These are phyloP conservation scores for Caryocar brasiliense DNA, from an alignment of 441 rosid species.

Conservation along the genomic window DNA sequence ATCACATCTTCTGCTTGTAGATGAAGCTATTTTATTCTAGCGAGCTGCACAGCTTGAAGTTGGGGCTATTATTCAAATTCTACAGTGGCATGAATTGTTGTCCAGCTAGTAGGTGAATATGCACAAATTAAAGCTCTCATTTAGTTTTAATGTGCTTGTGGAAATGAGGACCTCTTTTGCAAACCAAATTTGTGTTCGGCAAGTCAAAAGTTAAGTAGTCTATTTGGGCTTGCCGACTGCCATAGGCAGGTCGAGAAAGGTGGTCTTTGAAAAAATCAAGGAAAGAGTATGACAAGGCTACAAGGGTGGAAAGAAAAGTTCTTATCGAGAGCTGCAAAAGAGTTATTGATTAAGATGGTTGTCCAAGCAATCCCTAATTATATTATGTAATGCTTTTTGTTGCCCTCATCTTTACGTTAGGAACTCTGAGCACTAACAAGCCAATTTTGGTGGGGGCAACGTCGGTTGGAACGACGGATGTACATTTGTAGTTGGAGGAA, in stretches of 20 bases:
- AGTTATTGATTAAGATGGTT: neutral
- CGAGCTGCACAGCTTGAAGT: neutral
- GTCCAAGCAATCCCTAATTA: neutral
- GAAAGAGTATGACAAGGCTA: neutral
- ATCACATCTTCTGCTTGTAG: neutral
- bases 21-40: neutral
- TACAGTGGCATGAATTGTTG: neutral
- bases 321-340: neutral
- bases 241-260: neutral
- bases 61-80: neutral
- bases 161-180: too few relatives aligned
- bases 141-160: too few relatives aligned
- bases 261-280: neutral
- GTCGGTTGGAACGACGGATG: too few relatives aligned
- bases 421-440: too few relatives aligned
- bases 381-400: neutral
- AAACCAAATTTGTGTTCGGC: too few relatives aligned
- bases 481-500: too few relatives aligned
- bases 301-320: neutral
- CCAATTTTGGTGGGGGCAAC: neutral
- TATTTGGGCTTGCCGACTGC: neutral
- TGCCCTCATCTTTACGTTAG: neutral
- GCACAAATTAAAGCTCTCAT: neutral
- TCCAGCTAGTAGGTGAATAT: neutral
- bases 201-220: neutral